Evolutionary conservation across 2,329 filamentous ascomycete species (phyloP), one percentile per base, ranked within the genome.

Genomic region (Aspergillus sp.): DNA sequence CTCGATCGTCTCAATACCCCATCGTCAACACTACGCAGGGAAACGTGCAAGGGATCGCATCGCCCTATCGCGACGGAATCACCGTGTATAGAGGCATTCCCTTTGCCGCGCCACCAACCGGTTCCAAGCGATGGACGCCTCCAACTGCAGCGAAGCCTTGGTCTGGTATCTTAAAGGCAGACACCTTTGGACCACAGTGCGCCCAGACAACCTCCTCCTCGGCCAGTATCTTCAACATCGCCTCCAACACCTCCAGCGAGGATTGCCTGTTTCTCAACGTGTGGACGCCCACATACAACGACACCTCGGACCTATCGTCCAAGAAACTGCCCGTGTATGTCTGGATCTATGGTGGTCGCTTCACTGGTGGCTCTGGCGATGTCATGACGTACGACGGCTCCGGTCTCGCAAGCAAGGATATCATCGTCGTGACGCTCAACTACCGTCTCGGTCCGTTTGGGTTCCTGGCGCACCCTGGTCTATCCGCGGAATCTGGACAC

Each of bases 381-480:
- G 47, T 49, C n/a, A 13, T 40, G 5, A 50, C 48, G n/a, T 58
- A 57, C 34, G 50, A 57, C 38, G 53, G 54, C 9, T 45, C 49
- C 3, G 49, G 49, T 28, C 43, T 58, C 12, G 56, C 48, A 5
- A 42, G 42, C n/a, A 49, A 54, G 28, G 52, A 52, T n/a, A 52
- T 51, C 33, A 41, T 55, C 7, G 48, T 59, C 5, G 56, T 57
- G 2, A 55, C 51, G 2, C 32, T 57, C 29, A 59, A 58, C 46
- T 58, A 57, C 39, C 52, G 55, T 7, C 39, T 58, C 33, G 74
- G 73, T 19, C 56, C 73, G 5, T 54, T 59, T 26, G 56, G 55
- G 6, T 59, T 50, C 37, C 48, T 57, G 2, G 55, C 53, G 10
- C 54, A 57, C 19, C 58, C 59, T n/a, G 54, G 56, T 7, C 43